A percentile compares a stretch with the other conserved stretches of the same genome.
phyloP scores from a whole-genome alignment of 768 basidiomycete genomes.

The Tricholoma sp. region DNA sequence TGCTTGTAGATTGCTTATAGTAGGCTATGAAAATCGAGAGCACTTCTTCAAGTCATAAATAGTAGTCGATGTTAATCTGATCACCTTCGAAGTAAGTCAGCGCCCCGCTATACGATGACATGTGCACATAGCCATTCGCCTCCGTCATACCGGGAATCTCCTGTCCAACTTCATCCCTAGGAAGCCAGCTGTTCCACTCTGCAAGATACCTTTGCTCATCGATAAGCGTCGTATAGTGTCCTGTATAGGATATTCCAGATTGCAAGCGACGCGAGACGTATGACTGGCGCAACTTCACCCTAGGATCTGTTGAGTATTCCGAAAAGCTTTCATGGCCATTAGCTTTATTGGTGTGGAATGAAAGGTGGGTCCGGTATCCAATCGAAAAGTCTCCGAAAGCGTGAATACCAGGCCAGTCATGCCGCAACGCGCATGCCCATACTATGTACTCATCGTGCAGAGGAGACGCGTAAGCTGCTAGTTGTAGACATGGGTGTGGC shows the following conservation, averaged over 20 bases:
- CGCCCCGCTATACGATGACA: too few relatives aligned
- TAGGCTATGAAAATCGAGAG: too few relatives aligned
- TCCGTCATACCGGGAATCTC: too few relatives aligned
- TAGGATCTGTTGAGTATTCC: not conserved
- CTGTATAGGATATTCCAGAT: not conserved
- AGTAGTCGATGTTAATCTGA: too few relatives aligned
- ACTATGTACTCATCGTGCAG: conserved; percentile 1
- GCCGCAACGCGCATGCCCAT: not conserved
- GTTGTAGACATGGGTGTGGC: not conserved
- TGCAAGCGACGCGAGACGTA: not conserved
- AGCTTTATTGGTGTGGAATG: not conserved
- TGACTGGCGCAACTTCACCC: not conserved
- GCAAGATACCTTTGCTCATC: too few relatives aligned
- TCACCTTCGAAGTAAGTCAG: too few relatives aligned
- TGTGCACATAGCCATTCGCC: too few relatives aligned
- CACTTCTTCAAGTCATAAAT: too few relatives aligned
- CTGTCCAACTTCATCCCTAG: too few relatives aligned
- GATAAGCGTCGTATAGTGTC: not conserved
- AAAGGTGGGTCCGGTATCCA: not conserved
- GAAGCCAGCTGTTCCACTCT: too few relatives aligned
- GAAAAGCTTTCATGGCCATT: not conserved
- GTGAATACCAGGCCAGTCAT: not conserved
- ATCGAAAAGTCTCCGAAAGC: not conserved
- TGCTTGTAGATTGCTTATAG: too few relatives aligned
- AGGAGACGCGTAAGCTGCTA: not conserved